Percentiles rank a stretch among this genome's conserved stretches.
Conservation (phyloP, 2,329 filamentous ascomycete genomes). For the Purpureocillium takamizusanense region DNA sequence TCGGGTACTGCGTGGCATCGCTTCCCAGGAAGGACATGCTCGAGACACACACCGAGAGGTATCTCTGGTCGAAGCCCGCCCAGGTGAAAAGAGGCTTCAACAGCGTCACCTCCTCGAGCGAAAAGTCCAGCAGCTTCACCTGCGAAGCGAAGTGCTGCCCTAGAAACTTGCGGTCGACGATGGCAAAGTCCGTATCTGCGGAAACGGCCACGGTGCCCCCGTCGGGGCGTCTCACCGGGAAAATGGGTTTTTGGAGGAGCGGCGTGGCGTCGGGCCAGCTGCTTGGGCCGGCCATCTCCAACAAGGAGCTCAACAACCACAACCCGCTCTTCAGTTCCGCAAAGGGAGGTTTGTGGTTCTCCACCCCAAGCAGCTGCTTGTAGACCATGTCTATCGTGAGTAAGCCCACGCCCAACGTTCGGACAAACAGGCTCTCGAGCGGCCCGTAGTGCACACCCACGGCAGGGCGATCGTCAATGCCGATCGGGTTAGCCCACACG, state of each 20-base stretch:
- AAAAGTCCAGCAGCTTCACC: constrained; percentile 25
- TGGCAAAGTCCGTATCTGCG: constrained; percentile 17
- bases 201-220: constrained; percentile 7
- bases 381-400: constrained; percentile 21
- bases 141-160: constrained; percentile 14
- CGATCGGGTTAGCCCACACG: constrained; percentile 22
- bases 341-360: background rate
- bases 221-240: constrained; percentile 15
- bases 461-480: constrained; percentile 14
- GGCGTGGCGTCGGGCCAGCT: constrained; percentile 1
- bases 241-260: constrained; percentile 7
- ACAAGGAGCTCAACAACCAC: constrained; percentile 21
- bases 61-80: constrained; percentile 19
- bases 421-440: constrained; percentile 20
- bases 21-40: constrained; percentile 20
- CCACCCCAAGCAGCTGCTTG: constrained; percentile 17
- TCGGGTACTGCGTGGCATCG: constrained; percentile 3
- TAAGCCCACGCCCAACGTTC: constrained; percentile 16
- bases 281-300: constrained; percentile 6
- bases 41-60: constrained; percentile 21
- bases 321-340: constrained; percentile 20
- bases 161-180: constrained; percentile 22
- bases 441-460: constrained; percentile 18
- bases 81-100: constrained; percentile 24
- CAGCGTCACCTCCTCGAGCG: constrained; percentile 18